phyloP scores from a whole-genome alignment of 2,329 filamentous ascomycete genomes.

The Penicillium sp. region DNA sequence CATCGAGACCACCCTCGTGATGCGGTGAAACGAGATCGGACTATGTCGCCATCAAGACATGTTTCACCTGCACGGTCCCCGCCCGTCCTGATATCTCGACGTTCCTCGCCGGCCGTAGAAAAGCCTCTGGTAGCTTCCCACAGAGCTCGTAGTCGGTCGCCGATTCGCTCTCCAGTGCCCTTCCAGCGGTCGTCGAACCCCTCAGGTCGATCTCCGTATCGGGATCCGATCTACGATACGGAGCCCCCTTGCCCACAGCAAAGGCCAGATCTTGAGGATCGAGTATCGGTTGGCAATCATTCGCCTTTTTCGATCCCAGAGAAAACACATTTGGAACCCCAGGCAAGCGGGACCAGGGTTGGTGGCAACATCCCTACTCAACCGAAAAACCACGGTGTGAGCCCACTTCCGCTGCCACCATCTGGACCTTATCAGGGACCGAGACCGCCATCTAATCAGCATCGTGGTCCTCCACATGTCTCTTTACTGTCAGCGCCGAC shows the following conservation, averaged over 20 bases:
- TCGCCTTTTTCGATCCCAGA: not conserved
- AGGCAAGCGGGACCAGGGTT: constrained; percentile 17
- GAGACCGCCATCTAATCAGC: constrained; percentile 37
- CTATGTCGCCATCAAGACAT: constrained; percentile 47
- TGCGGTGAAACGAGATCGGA: constrained; percentile 50
- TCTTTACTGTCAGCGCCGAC: constrained; percentile 50
- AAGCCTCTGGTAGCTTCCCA: constrained; percentile 46
- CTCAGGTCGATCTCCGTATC: constrained; percentile 17
- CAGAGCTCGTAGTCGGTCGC: constrained; percentile 33
- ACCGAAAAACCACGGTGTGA: constrained; percentile 31
- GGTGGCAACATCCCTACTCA: constrained; percentile 32
- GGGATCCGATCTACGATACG: constrained; percentile 16
- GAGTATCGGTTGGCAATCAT: not conserved
- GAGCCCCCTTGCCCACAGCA: not conserved
- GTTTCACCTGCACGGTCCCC: constrained; percentile 49
- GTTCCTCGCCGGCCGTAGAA: constrained; percentile 61
- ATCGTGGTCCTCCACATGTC: constrained; percentile 38
- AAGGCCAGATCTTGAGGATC: not conserved
- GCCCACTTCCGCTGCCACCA: constrained; percentile 37
- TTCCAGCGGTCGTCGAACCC: constrained; percentile 25
- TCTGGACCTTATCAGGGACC: constrained; percentile 41
- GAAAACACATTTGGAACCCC: constrained; percentile 16
- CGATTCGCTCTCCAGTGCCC: constrained; percentile 23
- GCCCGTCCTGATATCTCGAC: constrained; percentile 58
- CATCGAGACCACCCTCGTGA: constrained; percentile 50